Evolutionary conservation across 2,329 filamentous ascomycete genomes (phyloP).

Genomic region (Alternaria gaisen): DNA sequence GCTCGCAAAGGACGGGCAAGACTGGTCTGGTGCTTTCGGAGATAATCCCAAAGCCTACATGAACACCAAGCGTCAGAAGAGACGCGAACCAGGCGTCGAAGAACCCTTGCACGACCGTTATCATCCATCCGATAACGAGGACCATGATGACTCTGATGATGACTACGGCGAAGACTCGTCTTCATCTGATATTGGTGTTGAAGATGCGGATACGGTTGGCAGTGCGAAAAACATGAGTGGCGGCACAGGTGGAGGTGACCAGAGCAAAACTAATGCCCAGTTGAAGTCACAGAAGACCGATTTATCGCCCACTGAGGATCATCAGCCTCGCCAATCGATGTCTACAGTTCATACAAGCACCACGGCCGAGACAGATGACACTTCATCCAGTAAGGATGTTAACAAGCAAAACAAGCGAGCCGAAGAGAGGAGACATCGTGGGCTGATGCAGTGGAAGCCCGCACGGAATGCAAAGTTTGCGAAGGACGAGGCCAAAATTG

Average conservation of each 20-base stretch:
- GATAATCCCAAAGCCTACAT: slow-evolving; percentile 72
- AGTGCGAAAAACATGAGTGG: slow-evolving; percentile 35
- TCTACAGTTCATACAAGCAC: slow-evolving; percentile 42
- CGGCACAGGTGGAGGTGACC: slow-evolving; percentile 22
- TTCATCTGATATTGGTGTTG: slow-evolving; percentile 65
- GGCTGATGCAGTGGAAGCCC: slow-evolving; percentile 94
- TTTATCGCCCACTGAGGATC: slow-evolving; percentile 33
- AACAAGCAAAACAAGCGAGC: slow-evolving; percentile 72
- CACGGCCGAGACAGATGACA: slow-evolving; percentile 24
- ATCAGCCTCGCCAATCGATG: slow-evolving; percentile 33
- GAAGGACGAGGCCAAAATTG: slow-evolving; percentile 85
- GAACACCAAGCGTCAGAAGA: slow-evolving; percentile 62
- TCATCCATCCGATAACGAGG: slow-evolving; percentile 56
- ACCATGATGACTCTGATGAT: slow-evolving; percentile 51
- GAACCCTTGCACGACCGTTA: slow-evolving; percentile 62
- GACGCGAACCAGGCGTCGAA: slow-evolving; percentile 65
- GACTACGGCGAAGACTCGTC: slow-evolving; percentile 50
- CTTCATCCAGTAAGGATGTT: slow-evolving; percentile 63
- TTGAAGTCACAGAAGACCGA: slow-evolving; percentile 41
- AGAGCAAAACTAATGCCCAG: slow-evolving; percentile 26
- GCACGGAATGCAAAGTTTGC: slow-evolving; percentile 86
- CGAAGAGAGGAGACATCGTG: slow-evolving; percentile 84
- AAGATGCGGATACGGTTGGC: slow-evolving; percentile 59
- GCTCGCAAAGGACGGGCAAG: slow-evolving; percentile 79
- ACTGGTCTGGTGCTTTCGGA: slow-evolving; percentile 89